Conservation (phyloP, 768 basidiomycete species). For the Calocybe indica region DNA sequence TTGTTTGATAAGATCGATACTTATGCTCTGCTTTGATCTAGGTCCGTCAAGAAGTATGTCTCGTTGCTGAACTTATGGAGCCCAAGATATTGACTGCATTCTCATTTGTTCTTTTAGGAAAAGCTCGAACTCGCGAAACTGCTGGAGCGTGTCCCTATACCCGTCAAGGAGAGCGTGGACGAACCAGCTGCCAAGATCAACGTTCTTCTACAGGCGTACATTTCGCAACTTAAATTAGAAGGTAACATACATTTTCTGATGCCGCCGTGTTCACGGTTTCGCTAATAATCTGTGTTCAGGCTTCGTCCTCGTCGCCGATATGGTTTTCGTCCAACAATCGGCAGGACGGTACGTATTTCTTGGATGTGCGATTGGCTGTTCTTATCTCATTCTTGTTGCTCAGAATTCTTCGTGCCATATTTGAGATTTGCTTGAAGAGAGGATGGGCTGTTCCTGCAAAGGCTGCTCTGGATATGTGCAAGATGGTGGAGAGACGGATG, state of each 20-base stretch:
- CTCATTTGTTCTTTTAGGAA: slow-evolving; percentile 36
- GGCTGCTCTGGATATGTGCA: slow-evolving; percentile 88
- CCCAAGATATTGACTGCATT: slow-evolving; percentile 3
- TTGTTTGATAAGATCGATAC: background rate
- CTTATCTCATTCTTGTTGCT: background rate
- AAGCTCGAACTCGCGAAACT: slow-evolving; percentile 88
- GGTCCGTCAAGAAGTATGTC: slow-evolving; percentile 60
- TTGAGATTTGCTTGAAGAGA: slow-evolving; percentile 95
- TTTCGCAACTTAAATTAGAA: slow-evolving; percentile 90
- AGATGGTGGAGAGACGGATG: slow-evolving; percentile 91
- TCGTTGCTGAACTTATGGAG: slow-evolving; percentile 4
- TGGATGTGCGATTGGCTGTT: background rate
- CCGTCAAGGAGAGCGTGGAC: slow-evolving; percentile 94
- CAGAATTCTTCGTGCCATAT: slow-evolving; percentile 91
- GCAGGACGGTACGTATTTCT: slow-evolving; percentile 66
- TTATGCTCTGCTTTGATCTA: slow-evolving; percentile 13
- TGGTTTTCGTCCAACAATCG: slow-evolving; percentile 97
- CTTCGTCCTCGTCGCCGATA: slow-evolving; percentile 82
- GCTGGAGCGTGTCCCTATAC: slow-evolving; percentile 92
- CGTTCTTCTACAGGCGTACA: slow-evolving; percentile 90
- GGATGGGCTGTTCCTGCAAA: slow-evolving; percentile 97
- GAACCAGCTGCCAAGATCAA: slow-evolving; percentile 98
- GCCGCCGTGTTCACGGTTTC: background rate
- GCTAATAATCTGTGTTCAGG: slow-evolving; percentile 28
- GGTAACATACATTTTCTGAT: slow-evolving; percentile 30